Conservation (phyloP, 108 stramenopile genomes). For the Licmophora abbreviata region DNA sequence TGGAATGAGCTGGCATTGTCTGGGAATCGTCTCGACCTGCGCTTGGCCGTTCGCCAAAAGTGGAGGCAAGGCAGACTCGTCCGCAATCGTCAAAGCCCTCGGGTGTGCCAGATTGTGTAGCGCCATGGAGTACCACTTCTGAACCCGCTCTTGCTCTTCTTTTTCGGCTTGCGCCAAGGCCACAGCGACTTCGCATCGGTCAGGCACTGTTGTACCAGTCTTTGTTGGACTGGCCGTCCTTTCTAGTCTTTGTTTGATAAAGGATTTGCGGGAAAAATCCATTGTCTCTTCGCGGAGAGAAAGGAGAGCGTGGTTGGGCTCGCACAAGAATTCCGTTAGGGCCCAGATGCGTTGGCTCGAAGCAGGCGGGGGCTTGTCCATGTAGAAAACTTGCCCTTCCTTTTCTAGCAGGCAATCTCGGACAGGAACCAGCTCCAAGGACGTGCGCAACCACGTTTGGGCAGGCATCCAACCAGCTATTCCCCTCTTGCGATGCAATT, state of each 20-base stretch:
- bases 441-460: constrained; percentile 43
- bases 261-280: neutral
- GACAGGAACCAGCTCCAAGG: constrained; percentile 52
- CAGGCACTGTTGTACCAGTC: neutral
- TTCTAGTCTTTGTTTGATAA: neutral
- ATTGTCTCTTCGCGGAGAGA: constrained; percentile 7
- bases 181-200: constrained; percentile 7
- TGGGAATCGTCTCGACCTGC: neutral
- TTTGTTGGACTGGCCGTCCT: constrained; percentile 2
- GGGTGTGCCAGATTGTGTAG: constrained; percentile 29
- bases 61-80: constrained; percentile 20
- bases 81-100: constrained; percentile 23
- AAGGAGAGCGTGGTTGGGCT: constrained; percentile 7
- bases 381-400: constrained; percentile 24
- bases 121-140: constrained; percentile 32
- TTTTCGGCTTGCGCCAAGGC: constrained; percentile 41
- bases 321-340: constrained; percentile 25
- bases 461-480: constrained; percentile 44
- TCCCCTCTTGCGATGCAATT: constrained; percentile 1
- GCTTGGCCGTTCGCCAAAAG: neutral
- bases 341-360: constrained; percentile 9
- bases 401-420: constrained; percentile 27
- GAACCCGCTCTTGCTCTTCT: constrained; percentile 45
- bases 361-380: constrained; percentile 12
- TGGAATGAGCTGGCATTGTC: constrained; percentile 11